phyloP scores from a whole-genome alignment of 2,329 filamentous ascomycete genomes.

The Juglanconis juglandina region DNA sequence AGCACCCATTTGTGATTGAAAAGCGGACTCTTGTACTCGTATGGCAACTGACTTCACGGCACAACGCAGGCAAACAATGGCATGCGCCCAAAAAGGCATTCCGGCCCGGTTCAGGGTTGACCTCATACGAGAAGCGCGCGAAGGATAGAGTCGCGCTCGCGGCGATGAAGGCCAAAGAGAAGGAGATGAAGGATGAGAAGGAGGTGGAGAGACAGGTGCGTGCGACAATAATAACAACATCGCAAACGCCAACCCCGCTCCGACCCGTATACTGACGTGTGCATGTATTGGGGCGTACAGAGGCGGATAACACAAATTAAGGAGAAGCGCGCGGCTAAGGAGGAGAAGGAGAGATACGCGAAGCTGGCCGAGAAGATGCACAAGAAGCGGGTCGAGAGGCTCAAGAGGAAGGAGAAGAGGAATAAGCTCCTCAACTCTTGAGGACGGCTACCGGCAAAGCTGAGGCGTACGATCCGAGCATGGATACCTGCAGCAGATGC shows the following conservation, averaged over 20 bases:
- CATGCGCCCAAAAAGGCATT: slow-evolving; percentile 80
- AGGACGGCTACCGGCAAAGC: slow-evolving; percentile 22
- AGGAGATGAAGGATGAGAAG: slow-evolving; percentile 94
- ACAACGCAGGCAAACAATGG: slow-evolving; percentile 83
- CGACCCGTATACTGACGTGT: slow-evolving; percentile 15
- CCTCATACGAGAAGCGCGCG: slow-evolving; percentile 72
- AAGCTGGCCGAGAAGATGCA: slow-evolving; percentile 98
- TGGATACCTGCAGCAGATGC: slow-evolving; percentile 2
- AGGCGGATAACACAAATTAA: slow-evolving; percentile 74
- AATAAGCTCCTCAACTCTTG: slow-evolving; percentile 76
- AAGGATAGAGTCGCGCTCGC: slow-evolving; percentile 66
- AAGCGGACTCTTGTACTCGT: not conserved
- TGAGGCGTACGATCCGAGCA: not conserved
- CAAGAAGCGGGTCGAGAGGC: slow-evolving; percentile 84
- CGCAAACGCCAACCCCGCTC: slow-evolving; percentile 4
- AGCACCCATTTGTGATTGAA: not conserved
- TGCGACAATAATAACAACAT: not conserved
- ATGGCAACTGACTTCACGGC: slow-evolving; percentile 1
- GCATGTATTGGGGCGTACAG: slow-evolving; percentile 40
- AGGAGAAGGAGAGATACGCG: slow-evolving; percentile 87
- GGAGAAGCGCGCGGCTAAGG: slow-evolving; percentile 82
- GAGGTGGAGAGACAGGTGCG: slow-evolving; percentile 79
- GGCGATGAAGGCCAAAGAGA: slow-evolving; percentile 88
- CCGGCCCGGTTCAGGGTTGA: slow-evolving; percentile 73
- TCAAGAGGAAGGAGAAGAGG: slow-evolving; percentile 94